These are phyloP conservation scores for Hibiscus syriacus DNA, from an alignment of 345 rosid species.

Conservation along the genomic window DNA sequence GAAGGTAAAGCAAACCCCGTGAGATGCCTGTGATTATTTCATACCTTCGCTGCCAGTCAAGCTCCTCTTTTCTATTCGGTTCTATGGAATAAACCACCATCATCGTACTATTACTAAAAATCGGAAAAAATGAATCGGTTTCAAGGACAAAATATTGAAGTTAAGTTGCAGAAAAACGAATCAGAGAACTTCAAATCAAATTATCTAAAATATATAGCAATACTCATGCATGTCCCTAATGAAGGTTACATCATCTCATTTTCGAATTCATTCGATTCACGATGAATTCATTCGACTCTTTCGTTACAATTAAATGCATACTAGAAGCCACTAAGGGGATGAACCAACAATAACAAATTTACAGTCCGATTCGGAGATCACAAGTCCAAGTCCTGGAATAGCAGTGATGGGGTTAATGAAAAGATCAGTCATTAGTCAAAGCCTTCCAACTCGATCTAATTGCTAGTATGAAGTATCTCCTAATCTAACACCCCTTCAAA, in stretches of 20 bases:
- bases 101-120: constrained; percentile 5
- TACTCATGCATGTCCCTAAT: not conserved
- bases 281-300: not conserved
- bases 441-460: not conserved
- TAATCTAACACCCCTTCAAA: not conserved
- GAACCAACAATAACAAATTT: not conserved
- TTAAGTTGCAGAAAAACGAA: not conserved
- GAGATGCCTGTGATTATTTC: constrained; percentile 76
- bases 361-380: not conserved
- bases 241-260: not conserved
- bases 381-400: not conserved
- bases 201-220: not conserved
- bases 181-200: not conserved
- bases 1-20: constrained; percentile 88
- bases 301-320: not conserved
- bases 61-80: constrained; percentile 34
- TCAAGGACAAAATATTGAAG: not conserved
- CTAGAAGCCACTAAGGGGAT: not conserved
- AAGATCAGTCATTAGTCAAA: not conserved
- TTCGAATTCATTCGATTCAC: not conserved
- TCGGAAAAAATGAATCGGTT: not conserved
- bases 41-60: constrained; percentile 76
- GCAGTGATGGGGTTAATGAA: not conserved
- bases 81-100: constrained; percentile 31
- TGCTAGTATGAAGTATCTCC: not conserved